phyloP scores from a whole-genome alignment of 495 filamentous ascomycete genomes.

The Xylaria scruposa region DNA sequence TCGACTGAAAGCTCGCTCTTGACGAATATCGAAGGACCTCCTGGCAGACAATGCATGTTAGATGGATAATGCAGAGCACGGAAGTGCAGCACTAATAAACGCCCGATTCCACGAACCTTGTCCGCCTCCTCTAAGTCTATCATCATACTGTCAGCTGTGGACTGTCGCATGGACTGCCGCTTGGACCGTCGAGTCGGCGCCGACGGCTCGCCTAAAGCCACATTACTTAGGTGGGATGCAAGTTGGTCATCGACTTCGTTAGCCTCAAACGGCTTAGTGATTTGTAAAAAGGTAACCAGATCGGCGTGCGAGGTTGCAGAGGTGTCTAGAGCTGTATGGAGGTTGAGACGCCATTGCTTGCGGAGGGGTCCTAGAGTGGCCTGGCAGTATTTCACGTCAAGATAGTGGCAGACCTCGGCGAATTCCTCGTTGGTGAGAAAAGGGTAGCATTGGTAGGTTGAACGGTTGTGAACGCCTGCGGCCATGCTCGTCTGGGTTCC shows the following conservation, averaged over 20 bases:
- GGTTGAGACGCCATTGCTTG: conserved; percentile 48
- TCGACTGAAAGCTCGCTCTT: conserved; percentile 50
- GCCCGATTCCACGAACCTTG: conserved; percentile 40
- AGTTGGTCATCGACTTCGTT: conserved; percentile 51
- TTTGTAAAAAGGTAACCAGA: conserved; percentile 54
- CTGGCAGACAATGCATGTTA: conserved; percentile 44
- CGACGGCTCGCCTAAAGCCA: conserved; percentile 38
- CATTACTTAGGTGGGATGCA: conserved; percentile 44
- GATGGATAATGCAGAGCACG: conserved; percentile 33
- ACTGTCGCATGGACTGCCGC: not conserved
- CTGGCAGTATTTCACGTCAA: conserved; percentile 61
- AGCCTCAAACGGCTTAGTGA: conserved; percentile 52
- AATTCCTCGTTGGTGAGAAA: conserved; percentile 67
- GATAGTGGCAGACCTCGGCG: conserved; percentile 62
- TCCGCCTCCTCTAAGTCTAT: conserved; percentile 56
- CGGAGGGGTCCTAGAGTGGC: conserved; percentile 57
- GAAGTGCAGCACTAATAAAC: conserved; percentile 34
- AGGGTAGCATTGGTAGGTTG: conserved; percentile 54
- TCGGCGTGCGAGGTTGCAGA: conserved; percentile 40
- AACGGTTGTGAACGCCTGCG: conserved; percentile 21
- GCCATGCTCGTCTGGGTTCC: conserved; percentile 5
- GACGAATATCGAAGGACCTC: conserved; percentile 34
- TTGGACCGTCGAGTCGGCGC: conserved; percentile 14
- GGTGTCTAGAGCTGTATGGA: conserved; percentile 45
- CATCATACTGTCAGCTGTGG: conserved; percentile 41